Percentiles rank a stretch among this genome's conserved stretches.
Conservation (phyloP, 148 eudicot species). For the Chenopodium suecicum region DNA sequence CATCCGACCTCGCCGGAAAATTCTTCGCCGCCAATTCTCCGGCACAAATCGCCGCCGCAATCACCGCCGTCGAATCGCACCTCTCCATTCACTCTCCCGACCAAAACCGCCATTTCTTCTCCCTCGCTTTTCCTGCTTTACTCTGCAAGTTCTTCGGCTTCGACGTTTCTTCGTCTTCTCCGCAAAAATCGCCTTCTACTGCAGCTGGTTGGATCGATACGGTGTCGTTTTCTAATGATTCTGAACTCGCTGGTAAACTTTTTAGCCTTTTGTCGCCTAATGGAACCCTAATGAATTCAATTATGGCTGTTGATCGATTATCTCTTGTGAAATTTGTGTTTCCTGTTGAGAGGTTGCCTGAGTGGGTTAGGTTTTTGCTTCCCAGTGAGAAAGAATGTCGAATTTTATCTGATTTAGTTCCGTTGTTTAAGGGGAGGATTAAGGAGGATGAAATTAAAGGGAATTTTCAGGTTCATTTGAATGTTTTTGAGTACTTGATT, state of each 20-base stretch:
- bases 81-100: conserved; percentile 67
- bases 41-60: conserved; percentile 55
- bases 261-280: conserved; percentile 59
- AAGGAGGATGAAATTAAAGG: conserved; percentile 51
- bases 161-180: conserved; percentile 47
- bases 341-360: conserved; percentile 82
- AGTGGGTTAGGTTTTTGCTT: conserved; percentile 67
- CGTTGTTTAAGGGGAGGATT: conserved; percentile 62
- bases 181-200: conserved; percentile 27
- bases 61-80: conserved; percentile 53
- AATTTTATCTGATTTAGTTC: conserved; percentile 55
- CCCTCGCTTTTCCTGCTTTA: conserved; percentile 74
- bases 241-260: conserved; percentile 49
- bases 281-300: conserved; percentile 58
- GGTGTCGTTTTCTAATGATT: conserved; percentile 32
- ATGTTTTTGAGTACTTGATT: conserved; percentile 84
- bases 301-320: conserved; percentile 65
- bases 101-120: conserved; percentile 81
- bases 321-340: conserved; percentile 73
- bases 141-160: conserved; percentile 78
- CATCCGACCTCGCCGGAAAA: conserved; percentile 64
- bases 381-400: conserved; percentile 47
- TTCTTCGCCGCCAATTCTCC: conserved; percentile 57
- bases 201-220: conserved; percentile 52
- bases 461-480: conserved; percentile 60